phyloP scores from a whole-genome alignment of 352 stramenopile species.

The Globisporangium nunn region DNA sequence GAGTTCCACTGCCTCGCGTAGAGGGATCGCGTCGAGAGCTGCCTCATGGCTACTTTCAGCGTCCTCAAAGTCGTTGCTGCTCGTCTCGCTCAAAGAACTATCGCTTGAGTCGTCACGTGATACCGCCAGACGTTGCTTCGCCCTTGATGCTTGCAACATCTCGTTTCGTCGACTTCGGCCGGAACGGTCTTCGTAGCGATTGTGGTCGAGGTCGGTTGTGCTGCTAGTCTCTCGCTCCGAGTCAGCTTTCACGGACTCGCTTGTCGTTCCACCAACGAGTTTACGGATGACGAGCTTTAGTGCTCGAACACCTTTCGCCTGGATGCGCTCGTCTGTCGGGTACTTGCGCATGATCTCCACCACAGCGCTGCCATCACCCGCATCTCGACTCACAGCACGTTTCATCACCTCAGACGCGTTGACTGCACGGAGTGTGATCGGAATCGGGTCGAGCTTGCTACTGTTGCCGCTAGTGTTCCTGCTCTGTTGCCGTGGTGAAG shows the following conservation, averaged over 20 bases:
- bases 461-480: background rate
- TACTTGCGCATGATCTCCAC: constrained; percentile 45
- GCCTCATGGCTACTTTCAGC: background rate
- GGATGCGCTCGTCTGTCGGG: constrained; percentile 28
- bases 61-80: background rate
- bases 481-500: background rate
- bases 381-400: constrained; percentile 36
- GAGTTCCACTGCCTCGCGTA: constrained; percentile 19
- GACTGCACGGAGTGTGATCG: constrained; percentile 4
- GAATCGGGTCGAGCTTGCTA: background rate
- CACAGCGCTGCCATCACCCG: constrained; percentile 31
- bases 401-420: constrained; percentile 44
- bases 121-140: too few species aligned
- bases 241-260: too few species aligned
- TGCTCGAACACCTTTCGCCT: constrained; percentile 39
- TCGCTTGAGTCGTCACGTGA: background rate
- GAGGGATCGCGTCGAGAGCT: background rate
- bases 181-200: too few species aligned
- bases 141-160: too few species aligned
- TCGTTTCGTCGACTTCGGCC: background rate
- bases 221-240: background rate
- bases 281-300: constrained; percentile 35
- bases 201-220: too few species aligned
- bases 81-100: background rate
- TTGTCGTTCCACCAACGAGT: background rate